phyloP scores from a whole-genome alignment of 2,329 filamentous ascomycete species.

The Phialemoniopsis sp. region DNA sequence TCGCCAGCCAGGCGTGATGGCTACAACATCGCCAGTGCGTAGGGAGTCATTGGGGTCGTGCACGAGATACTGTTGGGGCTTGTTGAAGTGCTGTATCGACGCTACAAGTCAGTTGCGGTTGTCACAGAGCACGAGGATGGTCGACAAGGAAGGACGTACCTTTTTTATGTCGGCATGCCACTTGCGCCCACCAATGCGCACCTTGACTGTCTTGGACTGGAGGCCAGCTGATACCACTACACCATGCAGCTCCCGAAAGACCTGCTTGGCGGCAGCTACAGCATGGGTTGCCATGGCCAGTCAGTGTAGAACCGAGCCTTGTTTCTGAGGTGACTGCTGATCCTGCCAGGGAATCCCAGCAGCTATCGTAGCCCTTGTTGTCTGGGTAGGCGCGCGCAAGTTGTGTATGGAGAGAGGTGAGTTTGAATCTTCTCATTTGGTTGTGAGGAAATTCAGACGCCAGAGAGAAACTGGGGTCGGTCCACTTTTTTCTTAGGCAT shows the following conservation, averaged over 20 bases:
- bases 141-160: slow-evolving; percentile 34
- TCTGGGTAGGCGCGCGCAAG: too few relatives aligned
- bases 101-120: background rate
- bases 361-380: too few relatives aligned
- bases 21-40: slow-evolving; percentile 69
- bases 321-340: too few relatives aligned
- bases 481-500: too few relatives aligned
- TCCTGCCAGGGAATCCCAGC: too few relatives aligned
- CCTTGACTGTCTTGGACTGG: slow-evolving; percentile 77
- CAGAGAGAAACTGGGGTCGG: too few relatives aligned
- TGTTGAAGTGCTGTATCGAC: slow-evolving; percentile 57
- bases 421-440: too few relatives aligned
- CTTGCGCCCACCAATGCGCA: slow-evolving; percentile 64
- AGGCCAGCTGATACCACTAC: slow-evolving; percentile 75
- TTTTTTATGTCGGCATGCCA: slow-evolving; percentile 74
- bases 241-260: slow-evolving; percentile 52
- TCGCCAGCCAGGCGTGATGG: slow-evolving; percentile 63
- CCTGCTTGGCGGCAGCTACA: slow-evolving; percentile 30
- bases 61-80: slow-evolving; percentile 63
- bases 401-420: too few relatives aligned
- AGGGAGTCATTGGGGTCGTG: slow-evolving; percentile 75
- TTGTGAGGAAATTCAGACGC: too few relatives aligned
- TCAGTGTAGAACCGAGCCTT: too few relatives aligned
- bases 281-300: slow-evolving; percentile 28
- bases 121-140: background rate